Conservation (phyloP, 2,329 filamentous ascomycete genomes). For the Fusarium continuum region DNA sequence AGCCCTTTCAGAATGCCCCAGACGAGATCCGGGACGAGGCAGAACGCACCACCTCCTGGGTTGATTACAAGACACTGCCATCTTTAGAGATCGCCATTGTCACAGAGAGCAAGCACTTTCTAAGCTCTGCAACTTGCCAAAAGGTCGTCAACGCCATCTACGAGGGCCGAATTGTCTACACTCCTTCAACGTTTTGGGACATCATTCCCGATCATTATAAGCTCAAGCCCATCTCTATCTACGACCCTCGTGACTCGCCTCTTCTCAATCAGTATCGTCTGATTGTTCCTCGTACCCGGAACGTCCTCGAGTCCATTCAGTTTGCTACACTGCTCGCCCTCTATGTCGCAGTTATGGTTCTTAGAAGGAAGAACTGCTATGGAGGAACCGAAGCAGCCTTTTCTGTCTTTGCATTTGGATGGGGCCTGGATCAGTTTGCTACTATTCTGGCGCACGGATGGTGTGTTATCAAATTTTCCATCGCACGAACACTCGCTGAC, state of each 20-base stretch:
- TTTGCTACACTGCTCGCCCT: constrained; percentile 75
- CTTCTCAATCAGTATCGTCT: constrained; percentile 86
- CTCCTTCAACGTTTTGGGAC: constrained; percentile 82
- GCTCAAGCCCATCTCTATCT: constrained; percentile 81
- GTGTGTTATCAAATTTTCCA: constrained; percentile 45
- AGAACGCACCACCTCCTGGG: constrained; percentile 58
- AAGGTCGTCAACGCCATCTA: constrained; percentile 87
- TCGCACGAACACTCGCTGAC: neutral
- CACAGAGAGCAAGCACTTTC: constrained; percentile 80
- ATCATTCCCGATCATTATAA: constrained; percentile 89
- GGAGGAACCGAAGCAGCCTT: constrained; percentile 72
- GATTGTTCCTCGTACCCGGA: constrained; percentile 81
- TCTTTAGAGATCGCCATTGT: constrained; percentile 86
- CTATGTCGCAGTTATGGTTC: constrained; percentile 77
- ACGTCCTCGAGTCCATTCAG: constrained; percentile 77
- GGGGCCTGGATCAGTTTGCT: constrained; percentile 80
- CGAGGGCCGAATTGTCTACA: constrained; percentile 81
- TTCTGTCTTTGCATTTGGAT: constrained; percentile 77
- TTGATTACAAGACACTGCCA: constrained; percentile 69
- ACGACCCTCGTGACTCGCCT: constrained; percentile 78
- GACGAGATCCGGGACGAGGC: constrained; percentile 69
- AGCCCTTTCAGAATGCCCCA: constrained; percentile 86
- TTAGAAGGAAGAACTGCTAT: constrained; percentile 66
- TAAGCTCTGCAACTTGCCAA: constrained; percentile 80
- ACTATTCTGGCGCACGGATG: constrained; percentile 79